Evolutionary conservation across 805 yeast species (phyloP), one percentile per base, ranked within the genome.

Genomic region (Osmozyma mogii): DNA sequence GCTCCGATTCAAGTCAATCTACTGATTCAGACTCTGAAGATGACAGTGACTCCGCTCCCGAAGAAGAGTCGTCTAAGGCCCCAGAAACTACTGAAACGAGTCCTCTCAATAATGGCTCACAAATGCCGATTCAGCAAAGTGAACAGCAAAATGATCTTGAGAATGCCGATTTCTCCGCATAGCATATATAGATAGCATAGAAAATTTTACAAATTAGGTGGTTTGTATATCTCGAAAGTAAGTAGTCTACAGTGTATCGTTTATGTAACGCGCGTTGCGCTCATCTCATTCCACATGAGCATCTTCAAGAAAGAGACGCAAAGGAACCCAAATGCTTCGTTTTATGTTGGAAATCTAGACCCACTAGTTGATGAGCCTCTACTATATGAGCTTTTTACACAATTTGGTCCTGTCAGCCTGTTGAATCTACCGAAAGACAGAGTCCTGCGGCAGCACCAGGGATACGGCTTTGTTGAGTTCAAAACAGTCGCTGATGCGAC

Each of bases 401-500:
- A 92, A 52, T 78, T 84, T 24, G 87, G 89, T 0, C 95, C 95
- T 0, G 70, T 89, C 3, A 62, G 61, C 22, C 64, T 71, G 17
- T 68, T 92, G 4, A 69, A 78, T 36, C 61, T 92, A 39, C 96
- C 96, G 5, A 78, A 75, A 45, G 96, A 87, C 47, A 68, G 84
- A 37, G 64, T 87, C 4, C 55, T 74, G 17, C 72, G 72, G 36
- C 60, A 70, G 1, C 87, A 82, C 45, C 94, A 81, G 45, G 96
- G 96, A 4, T 89, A 65, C 58, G 96, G 94, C 7, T 89, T 92
- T 56, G 80, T 82, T 1, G 92, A 84, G 48, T 78, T 82, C 45
- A 54, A 60, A 29, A 58, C 64, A 10, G 55, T 58, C 3, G 61
- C 56, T 12, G 96, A 85, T 43, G 79, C 81, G 0, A 79, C 75